Evolutionary conservation across 495 filamentous ascomycete genomes (phyloP), one percentile per base, ranked within the genome.

Genomic region (Lasiosphaeria hispida): DNA sequence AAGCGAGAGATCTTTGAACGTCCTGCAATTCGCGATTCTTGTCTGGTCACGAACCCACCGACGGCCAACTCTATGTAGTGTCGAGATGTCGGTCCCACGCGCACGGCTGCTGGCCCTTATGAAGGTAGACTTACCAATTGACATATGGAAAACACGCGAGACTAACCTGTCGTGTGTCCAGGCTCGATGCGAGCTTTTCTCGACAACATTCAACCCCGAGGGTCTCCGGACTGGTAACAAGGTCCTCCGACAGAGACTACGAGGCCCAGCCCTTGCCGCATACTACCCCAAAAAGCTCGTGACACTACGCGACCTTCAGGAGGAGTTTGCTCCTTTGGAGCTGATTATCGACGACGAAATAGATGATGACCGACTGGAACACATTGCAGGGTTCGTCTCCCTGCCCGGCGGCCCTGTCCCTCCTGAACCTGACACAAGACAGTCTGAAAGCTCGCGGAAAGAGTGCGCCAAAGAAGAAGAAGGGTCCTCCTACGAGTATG

Each of bases 151-250:
- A 14, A 9, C 19, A 23, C 41, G 50, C 53, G 13, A 8, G 33
- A 37, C 53, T 69, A 15, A 62, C 60, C 15, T 41, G n/a, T 3
- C 47, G 23, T 30, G 23, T 30, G 23, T 52, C 48, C 55, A 96
- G 93, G 83, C 84, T 62, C 91, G 91, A 85, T 95, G 89, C 78
- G 84, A 86, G 70, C 85, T 98, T 72, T 98, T 98, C 80, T 85
- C 84, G 47, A 86, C 86, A 23, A 96, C 89, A 45, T 97, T 85
- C 80, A 98, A 98, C 74, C 94, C 94, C 10, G 77, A 87, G 30
- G 74, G 85, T 58, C 70, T 87, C 54, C 88, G 94, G 61, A 81
- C 88, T 42, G 94, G 94, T 60, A 96, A 91, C 76, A 92, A 91
- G 68, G 77, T 97, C 63, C 78, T 98, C 40, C 87, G 92, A 62